Conservation (phyloP, 768 basidiomycete species). For the Lentinus tigrinus region DNA sequence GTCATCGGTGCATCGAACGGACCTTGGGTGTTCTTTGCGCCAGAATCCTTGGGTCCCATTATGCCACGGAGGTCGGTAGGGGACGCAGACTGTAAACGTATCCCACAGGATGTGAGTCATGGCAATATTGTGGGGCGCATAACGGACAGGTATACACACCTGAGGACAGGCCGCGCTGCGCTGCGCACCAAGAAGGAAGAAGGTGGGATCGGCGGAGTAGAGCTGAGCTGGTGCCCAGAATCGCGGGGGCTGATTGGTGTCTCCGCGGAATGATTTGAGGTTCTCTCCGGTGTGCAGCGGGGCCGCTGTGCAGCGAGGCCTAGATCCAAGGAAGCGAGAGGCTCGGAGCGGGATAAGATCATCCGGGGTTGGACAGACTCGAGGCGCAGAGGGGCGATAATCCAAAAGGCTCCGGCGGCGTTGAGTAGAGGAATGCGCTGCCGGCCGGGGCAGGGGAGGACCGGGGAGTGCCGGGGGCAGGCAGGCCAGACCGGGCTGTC, state of each 20-base stretch:
- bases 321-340: no score
- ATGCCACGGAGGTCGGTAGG: not conserved
- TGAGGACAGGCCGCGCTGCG: not conserved
- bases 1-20: not conserved
- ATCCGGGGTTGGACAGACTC: no score
- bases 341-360: no score
- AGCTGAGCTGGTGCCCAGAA: not conserved
- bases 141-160: not conserved
- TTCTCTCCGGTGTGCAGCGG: no score
- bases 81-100: not conserved
- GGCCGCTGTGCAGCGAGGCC: no score
- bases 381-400: no score
- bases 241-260: not conserved
- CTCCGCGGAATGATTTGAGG: no score
- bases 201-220: not conserved
- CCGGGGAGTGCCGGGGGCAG: not conserved
- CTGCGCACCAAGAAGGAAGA: not conserved
- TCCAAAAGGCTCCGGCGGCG: not conserved
- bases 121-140: not conserved
- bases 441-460: no score
- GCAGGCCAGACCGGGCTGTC: not conserved
- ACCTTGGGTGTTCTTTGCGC: not conserved
- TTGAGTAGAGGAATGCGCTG: not conserved
- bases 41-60: not conserved
- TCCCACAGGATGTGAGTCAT: not conserved